Evolutionary conservation across 257 asterid genomes (phyloP), one percentile per base, ranked within the genome.

Genomic region (Rubia yunnanensis): DNA sequence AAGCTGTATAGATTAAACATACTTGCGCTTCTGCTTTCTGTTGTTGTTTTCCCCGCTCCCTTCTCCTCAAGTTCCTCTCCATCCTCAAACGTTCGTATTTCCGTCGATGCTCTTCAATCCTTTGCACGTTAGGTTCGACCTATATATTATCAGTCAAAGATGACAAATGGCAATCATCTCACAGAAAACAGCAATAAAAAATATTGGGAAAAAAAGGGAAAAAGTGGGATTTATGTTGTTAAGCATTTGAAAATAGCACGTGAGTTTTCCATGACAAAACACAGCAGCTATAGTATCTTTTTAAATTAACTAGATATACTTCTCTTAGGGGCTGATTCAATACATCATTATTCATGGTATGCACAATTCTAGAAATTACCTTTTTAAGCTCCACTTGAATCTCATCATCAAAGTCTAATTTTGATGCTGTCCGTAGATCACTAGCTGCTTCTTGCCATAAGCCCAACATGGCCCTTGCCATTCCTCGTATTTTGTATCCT

Each of bases 401-500:
- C 79, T 92, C 95, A 74, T 87, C 95, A 55, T 89, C 96, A 41
- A 70, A 80, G 75, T 85, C 96, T 73, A 92, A 66, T 10, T 70
- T 88, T 15, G 95, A 82, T 7, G 96, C 95, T 70, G 79, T 65
- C 35, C 63, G 88, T 82, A 92, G 86, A 79, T 88, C 95, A 26
- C 76, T 71, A 63, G 87, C 92, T 10, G 95, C 92, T 77, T 82
- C 92, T 83, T 85, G 85, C 96, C 96, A 91, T 50, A 82, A 81
- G 68, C 95, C 96, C 79, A 88, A 54, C 95, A 85, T 82, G 64
- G 88, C 83, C 79, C 82, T 81, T 39, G 92, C 92, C 80, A 83
- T 77, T 36, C 96, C 98, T 65, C 95, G 83, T 59, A 84, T 76
- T 86, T 92, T 92, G 62, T 84, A 92, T 24, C 95, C 95, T 73